Evolutionary conservation across 306 rosid genomes (phyloP).

Genomic region (Pueraria montana): DNA sequence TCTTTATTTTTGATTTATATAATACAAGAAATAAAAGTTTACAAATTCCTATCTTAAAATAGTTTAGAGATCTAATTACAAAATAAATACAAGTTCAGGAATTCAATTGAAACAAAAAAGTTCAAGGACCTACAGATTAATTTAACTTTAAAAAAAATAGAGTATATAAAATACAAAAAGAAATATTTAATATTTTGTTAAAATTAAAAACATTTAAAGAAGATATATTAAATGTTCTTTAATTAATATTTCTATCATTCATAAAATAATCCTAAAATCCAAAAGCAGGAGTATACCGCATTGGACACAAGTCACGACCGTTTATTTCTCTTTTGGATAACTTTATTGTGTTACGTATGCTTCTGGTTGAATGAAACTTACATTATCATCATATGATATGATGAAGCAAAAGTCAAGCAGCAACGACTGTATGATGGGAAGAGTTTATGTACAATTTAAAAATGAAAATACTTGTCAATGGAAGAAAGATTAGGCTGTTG

Average conservation of each 20-base stretch:
- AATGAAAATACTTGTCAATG: slow-evolving; percentile 31
- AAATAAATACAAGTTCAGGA: too few relatives aligned
- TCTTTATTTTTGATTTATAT: too few relatives aligned
- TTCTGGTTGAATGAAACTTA: slow-evolving; percentile 37
- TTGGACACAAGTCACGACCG: not conserved
- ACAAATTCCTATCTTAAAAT: too few relatives aligned
- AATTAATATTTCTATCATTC: not conserved
- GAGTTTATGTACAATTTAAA: slow-evolving; percentile 50
- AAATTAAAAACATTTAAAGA: not conserved
- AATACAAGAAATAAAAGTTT: too few relatives aligned
- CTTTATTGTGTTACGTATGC: not conserved
- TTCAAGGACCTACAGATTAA: too few relatives aligned
- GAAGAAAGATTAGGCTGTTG: slow-evolving; percentile 66
- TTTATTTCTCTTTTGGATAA: not conserved
- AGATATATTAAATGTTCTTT: not conserved
- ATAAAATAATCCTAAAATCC: not conserved
- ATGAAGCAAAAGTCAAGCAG: slow-evolving; percentile 44
- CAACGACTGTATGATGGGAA: slow-evolving; percentile 40
- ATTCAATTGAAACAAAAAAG: too few relatives aligned
- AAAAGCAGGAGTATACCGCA: not conserved
- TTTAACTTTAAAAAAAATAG: too few relatives aligned
- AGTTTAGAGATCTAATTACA: too few relatives aligned
- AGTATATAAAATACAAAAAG: too few relatives aligned
- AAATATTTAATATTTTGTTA: not conserved
- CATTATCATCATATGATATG: slow-evolving; percentile 40